These are phyloP conservation scores for Pochonia chlamydosporia DNA, from an alignment of 2,329 filamentous ascomycete species.

Conservation along the genomic window DNA sequence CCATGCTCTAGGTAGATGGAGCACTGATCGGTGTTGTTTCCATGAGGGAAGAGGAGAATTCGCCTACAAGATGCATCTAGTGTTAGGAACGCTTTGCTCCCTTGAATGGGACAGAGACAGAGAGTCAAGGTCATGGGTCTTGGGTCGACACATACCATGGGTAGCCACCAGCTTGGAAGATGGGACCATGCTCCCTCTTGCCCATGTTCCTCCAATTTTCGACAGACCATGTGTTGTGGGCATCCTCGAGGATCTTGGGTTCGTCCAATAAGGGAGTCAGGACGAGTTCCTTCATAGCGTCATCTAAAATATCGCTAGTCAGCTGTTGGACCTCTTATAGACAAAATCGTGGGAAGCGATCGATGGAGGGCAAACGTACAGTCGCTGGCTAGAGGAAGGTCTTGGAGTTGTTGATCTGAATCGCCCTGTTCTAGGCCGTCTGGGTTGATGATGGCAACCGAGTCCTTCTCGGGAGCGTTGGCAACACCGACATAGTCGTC, in stretches of 20 bases:
- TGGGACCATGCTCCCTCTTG: constrained; percentile 80
- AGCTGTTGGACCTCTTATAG: not conserved
- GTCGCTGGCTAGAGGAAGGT: constrained; percentile 45
- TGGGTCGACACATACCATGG: constrained; percentile 63
- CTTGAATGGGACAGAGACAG: not conserved
- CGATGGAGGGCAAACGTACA: constrained; percentile 32
- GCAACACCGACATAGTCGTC: constrained; percentile 48
- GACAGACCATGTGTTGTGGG: constrained; percentile 79
- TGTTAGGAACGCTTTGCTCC: not conserved
- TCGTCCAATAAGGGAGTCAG: constrained; percentile 69
- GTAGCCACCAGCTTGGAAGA: constrained; percentile 78
- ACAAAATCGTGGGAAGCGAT: not conserved
- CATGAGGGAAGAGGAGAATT: constrained; percentile 89
- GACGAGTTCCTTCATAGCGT: constrained; percentile 78
- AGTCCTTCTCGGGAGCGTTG: constrained; percentile 43
- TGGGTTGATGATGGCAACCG: constrained; percentile 49
- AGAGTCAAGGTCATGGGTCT: not conserved
- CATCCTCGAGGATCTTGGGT: constrained; percentile 72
- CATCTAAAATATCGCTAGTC: constrained; percentile 43
- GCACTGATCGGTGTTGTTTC: constrained; percentile 88
- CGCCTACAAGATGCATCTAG: constrained; percentile 54
- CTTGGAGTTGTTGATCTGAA: constrained; percentile 38
- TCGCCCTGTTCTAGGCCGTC: constrained; percentile 42
- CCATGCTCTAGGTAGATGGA: constrained; percentile 97
- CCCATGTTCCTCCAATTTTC: constrained; percentile 70